Evolutionary conservation across 73 alveolate genomes (phyloP).

Genomic region (Paramecium caudatum): DNA sequence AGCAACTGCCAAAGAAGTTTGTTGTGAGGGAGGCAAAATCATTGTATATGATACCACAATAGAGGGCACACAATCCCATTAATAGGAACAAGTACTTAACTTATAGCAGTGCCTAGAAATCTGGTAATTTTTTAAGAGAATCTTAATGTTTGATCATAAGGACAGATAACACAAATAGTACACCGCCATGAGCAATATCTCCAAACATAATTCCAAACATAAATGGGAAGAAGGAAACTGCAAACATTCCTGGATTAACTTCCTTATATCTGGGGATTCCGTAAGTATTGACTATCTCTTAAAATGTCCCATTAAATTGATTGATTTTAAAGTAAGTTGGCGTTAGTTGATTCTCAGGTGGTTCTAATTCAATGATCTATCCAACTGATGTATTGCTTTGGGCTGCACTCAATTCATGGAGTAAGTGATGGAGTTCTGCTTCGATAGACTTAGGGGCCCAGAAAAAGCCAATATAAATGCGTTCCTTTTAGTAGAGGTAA

Average conservation of each 20-base stretch:
- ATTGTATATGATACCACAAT: constrained; percentile 96
- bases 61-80: constrained; percentile 97
- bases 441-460: constrained; percentile 88
- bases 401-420: constrained; percentile 73
- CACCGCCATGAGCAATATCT: constrained; percentile 98
- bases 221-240: constrained; percentile 97
- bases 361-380: constrained; percentile 85
- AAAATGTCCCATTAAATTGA: constrained; percentile 94
- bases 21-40: constrained; percentile 97
- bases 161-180: constrained; percentile 86
- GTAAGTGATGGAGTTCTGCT: constrained; percentile 75
- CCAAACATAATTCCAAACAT: constrained; percentile 99
- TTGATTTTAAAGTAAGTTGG: constrained; percentile 97
- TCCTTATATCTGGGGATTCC: constrained; percentile 98
- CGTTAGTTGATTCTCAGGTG: constrained; percentile 81
- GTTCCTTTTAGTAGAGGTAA: constrained; percentile 75
- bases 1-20: constrained; percentile 90
- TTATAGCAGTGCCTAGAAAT: constrained; percentile 78
- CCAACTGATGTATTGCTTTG: constrained; percentile 79
- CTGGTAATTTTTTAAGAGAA: constrained; percentile 75
- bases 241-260: constrained; percentile 97
- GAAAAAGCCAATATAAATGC: constrained; percentile 83
- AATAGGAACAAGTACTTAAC: constrained; percentile 89
- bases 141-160: constrained; percentile 82
- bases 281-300: constrained; percentile 96